phyloP scores from a whole-genome alignment of 495 filamentous ascomycete species.

The Cudoniella acicularis region DNA sequence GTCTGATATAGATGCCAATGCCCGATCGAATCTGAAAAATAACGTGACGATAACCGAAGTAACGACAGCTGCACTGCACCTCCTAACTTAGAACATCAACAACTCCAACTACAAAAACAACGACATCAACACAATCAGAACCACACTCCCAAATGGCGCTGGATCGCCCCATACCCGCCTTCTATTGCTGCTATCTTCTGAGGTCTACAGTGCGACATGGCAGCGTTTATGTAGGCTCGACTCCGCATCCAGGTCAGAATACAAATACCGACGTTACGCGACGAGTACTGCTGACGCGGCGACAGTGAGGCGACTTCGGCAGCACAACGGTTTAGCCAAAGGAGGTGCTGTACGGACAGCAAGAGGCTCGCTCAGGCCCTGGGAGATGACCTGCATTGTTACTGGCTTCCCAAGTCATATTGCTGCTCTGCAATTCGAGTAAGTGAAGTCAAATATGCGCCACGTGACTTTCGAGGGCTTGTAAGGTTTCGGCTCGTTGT shows the following conservation, averaged over 20 bases:
- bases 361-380: slow-evolving; percentile 64
- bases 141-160: slow-evolving; percentile 16
- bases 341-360: slow-evolving; percentile 79
- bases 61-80: not conserved
- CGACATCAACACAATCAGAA: not conserved
- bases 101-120: too few relatives aligned
- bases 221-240: slow-evolving; percentile 84
- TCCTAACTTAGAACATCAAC: too few relatives aligned
- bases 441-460: slow-evolving; percentile 31
- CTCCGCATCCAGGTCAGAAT: slow-evolving; percentile 63
- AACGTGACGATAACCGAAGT: not conserved
- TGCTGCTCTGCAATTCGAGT: slow-evolving; percentile 95
- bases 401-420: slow-evolving; percentile 83
- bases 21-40: not conserved
- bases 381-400: slow-evolving; percentile 90
- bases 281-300: not conserved
- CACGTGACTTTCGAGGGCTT: too few relatives aligned
- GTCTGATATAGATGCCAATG: not conserved
- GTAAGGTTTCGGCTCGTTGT: slow-evolving; percentile 1
- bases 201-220: slow-evolving; percentile 66
- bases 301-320: slow-evolving; percentile 62
- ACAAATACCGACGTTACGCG: slow-evolving; percentile 15
- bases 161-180: slow-evolving; percentile 44
- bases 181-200: slow-evolving; percentile 73
- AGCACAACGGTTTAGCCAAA: slow-evolving; percentile 79